Evolutionary conservation across 2,329 filamentous ascomycete genomes (phyloP).

Genomic region (Xylariaceae sp.): DNA sequence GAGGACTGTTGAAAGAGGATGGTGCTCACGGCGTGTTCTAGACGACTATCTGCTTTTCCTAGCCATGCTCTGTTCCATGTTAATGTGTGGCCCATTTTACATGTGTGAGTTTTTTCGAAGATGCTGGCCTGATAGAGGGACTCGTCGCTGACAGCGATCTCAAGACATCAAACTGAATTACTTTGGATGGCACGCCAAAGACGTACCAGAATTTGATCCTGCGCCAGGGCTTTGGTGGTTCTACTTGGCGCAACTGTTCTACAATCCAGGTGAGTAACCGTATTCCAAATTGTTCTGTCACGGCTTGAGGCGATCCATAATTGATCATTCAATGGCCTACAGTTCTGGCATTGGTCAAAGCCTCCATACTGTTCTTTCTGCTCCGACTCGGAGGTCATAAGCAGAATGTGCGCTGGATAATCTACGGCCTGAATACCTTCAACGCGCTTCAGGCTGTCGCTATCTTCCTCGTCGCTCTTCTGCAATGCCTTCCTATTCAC

Average conservation of each 20-base stretch:
- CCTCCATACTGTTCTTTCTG: conserved; percentile 40
- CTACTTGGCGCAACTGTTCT: conserved; percentile 36
- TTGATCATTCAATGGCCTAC: too few relatives aligned
- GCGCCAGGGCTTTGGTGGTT: conserved; percentile 24
- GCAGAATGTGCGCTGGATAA: conserved; percentile 23
- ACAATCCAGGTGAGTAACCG: conserved; percentile 33
- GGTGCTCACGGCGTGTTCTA: conserved; percentile 3
- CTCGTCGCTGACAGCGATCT: background rate
- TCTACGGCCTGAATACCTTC: conserved; percentile 27
- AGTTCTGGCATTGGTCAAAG: conserved; percentile 40
- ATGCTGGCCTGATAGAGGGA: background rate
- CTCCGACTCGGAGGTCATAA: conserved; percentile 34
- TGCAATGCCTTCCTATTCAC: conserved; percentile 34
- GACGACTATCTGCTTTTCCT: conserved; percentile 24
- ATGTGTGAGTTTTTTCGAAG: conserved; percentile 18
- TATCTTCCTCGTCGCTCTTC: conserved; percentile 33
- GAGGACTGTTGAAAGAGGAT: background rate
- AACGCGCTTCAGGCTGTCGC: conserved; percentile 31
- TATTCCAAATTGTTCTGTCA: too few relatives aligned
- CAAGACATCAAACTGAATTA: conserved; percentile 26
- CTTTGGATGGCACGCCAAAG: conserved; percentile 20
- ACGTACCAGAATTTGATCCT: conserved; percentile 11
- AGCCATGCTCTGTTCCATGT: conserved; percentile 17
- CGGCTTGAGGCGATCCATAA: too few relatives aligned
- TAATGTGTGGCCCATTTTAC: conserved; percentile 20